Conservation (phyloP, 2,329 filamentous ascomycete species). For the Fusarium sp. region DNA sequence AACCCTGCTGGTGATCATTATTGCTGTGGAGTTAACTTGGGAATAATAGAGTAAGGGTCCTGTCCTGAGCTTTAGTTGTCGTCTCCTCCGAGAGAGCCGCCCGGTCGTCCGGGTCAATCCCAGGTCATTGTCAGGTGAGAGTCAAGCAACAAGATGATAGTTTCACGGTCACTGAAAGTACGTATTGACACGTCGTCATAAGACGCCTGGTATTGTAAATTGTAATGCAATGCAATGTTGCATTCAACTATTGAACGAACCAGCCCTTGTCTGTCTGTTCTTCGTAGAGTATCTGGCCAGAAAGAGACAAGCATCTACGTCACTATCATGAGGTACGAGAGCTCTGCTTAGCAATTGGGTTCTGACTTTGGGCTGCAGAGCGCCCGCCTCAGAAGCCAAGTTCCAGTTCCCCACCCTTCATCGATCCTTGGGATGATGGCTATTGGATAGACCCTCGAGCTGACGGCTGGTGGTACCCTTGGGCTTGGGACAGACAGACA, state of each 20-base stretch:
- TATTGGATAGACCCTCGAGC: slow-evolving; percentile 1
- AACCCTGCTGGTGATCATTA: slow-evolving; percentile 33
- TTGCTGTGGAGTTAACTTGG: slow-evolving; percentile 24
- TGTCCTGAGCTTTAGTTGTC: slow-evolving; percentile 3
- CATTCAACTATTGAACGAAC: slow-evolving; percentile 7
- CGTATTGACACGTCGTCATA: slow-evolving; percentile 8
- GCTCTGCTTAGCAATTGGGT: slow-evolving; percentile 30
- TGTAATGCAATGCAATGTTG: slow-evolving; percentile 27
- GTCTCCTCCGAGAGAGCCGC: background rate
- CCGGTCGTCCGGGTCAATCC: background rate
- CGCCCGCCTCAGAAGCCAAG: slow-evolving; percentile 33
- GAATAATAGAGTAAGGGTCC: slow-evolving; percentile 8
- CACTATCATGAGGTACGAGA: slow-evolving; percentile 20
- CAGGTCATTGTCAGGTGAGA: background rate
- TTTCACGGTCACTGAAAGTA: slow-evolving; percentile 2
- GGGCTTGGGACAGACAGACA: background rate
- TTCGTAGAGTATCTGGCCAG: background rate
- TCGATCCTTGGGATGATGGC: background rate
- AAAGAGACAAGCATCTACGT: slow-evolving; percentile 24
- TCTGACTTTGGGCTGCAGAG: slow-evolving; percentile 34
- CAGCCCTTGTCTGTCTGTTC: background rate
- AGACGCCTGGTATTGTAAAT: background rate
- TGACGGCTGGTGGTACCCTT: slow-evolving; percentile 9
- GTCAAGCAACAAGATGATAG: background rate
- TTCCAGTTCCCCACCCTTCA: slow-evolving; percentile 11